phyloP scores from a whole-genome alignment of 495 filamentous ascomycete species.

The Oleoguttula mirabilis region DNA sequence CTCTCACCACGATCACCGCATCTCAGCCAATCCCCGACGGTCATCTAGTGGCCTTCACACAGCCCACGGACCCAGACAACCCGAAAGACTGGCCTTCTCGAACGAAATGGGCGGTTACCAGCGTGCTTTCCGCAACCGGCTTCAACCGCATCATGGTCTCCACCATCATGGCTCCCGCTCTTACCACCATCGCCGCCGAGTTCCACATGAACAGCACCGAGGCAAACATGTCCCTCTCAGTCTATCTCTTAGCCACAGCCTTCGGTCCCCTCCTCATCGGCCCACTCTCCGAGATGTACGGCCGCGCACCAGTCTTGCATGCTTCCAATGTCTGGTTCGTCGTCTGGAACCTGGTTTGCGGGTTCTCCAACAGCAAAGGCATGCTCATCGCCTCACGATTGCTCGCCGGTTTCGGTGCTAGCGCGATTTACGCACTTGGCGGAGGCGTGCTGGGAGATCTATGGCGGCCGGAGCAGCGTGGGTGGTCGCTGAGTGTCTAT shows the following conservation, averaged over 20 bases:
- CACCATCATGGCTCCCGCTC: slow-evolving; percentile 30
- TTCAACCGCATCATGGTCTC: slow-evolving; percentile 18
- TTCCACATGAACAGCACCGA: slow-evolving; percentile 25
- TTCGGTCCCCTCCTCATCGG: slow-evolving; percentile 34
- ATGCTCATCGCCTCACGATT: slow-evolving; percentile 29
- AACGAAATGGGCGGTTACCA: slow-evolving; percentile 22
- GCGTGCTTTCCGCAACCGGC: slow-evolving; percentile 19
- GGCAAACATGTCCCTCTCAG: slow-evolving; percentile 36
- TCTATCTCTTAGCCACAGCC: slow-evolving; percentile 43
- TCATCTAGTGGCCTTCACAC: slow-evolving; percentile 15
- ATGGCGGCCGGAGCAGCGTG: slow-evolving; percentile 22
- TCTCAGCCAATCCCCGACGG: too few relatives aligned
- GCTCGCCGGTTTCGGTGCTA: slow-evolving; percentile 27
- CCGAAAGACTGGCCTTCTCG: slow-evolving; percentile 14
- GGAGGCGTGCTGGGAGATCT: slow-evolving; percentile 20
- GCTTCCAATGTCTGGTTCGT: slow-evolving; percentile 27
- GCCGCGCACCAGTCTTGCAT: slow-evolving; percentile 29
- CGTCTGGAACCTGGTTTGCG: slow-evolving; percentile 31
- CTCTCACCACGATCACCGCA: too few relatives aligned
- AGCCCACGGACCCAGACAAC: slow-evolving; percentile 10
- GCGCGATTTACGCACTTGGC: slow-evolving; percentile 8
- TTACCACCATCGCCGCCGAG: slow-evolving; percentile 29
- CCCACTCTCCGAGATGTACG: slow-evolving; percentile 29
- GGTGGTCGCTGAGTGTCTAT: slow-evolving; percentile 7
- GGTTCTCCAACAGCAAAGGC: slow-evolving; percentile 25